Base-by-base conservation (phyloP, 2,329 filamentous ascomycete species). In the Shiraia bambusicola region DNA sequence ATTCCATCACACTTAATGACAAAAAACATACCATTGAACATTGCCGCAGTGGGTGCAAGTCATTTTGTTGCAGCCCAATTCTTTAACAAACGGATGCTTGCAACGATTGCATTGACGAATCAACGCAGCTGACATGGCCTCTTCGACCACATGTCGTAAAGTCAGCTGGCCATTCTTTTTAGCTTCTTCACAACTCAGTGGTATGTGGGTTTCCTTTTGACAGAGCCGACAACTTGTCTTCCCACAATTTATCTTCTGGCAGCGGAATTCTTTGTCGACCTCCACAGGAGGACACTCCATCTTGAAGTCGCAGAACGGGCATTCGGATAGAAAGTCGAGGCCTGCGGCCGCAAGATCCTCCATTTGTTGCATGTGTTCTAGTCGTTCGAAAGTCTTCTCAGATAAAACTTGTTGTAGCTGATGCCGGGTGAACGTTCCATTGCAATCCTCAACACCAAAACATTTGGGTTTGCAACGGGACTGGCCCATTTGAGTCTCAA, bases 51-150 rank as follows among this genome's bases (percentile, higher is more conserved):
- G 76, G 0, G 79, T 73, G 64, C 89, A 95, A 0, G 66, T 76
- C 79, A 95, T 88, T 69, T 91, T 91, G 70, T 94, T 94, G 71
- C 89, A 95, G 2, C 89, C 89, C 24, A 72, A 65, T 26, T 84
- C 79, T 61, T 94, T 95, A 63, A 94, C 78, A 56, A 92, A 93
- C 0, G 83, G 81, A n/a, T 81, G 79, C n/a, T 76, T 72, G 68
- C 86, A 84, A 49, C 73, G 74, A 47, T 88, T 88, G 73, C 89
- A 95, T 19, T 74, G 81, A 14, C 89, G 80, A 39, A 94, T 86
- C 52, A 94, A 58, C 2, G 89, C 89, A 12, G 79, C 77, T 2
- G 86, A 88, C 86, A 91, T 92, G 14, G 88, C 88, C 63, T 95
- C 88, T 65, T 95, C 89, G 22, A 94, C 80, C 3, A 74, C 67